Base-by-base conservation (phyloP, 2,329 filamentous ascomycete genomes). In the Sporothrix protearum region DNA sequence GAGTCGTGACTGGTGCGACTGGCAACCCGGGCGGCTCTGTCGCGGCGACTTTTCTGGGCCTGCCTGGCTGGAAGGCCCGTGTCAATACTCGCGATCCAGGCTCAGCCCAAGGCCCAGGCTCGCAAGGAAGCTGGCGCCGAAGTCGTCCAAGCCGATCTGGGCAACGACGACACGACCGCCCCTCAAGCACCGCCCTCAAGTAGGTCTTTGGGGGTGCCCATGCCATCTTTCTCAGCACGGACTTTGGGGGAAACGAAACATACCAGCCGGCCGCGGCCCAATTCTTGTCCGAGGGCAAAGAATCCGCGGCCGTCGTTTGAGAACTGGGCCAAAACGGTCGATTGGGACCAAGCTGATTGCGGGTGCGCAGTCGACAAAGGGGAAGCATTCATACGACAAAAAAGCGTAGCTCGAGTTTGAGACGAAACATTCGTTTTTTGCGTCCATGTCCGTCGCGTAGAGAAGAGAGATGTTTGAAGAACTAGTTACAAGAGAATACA, bases 11-110 rank as follows among this genome's bases (percentile, higher is more conserved):
- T 3, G 55, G 55, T 10, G 55, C 55, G 7, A 59, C 55, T 19
- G 55, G 55, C 55, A 59, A 59, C 55, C 55, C 36, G 28, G 55
- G 55, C 28, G 55, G 55, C 55, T 59, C 55, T n/a, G 55, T 59
- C 28, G 55, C 30, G 16, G 8, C 30, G 1, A 59, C 55, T 5
- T 59, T 59, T 9, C 55, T 59, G 30, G 55, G 30, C 28, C 55
- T 59, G 30, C 5, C 55, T 4, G 30, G 30, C 28, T 59, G 55
- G 55, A 59, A n/a, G 19, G 55, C 36, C 30, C 55, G 55, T 8
- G 55, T 16, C 30, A 59, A 36, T 16, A 59, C 55, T 8, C 55
- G 55, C 55, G 36, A 59, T 19, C 30, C 55, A 7, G 30, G 36
- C 55, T 59, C 55, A n/a, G 55, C 28, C 55, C 55, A 59, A 59